Evolutionary conservation across 768 basidiomycete genomes (phyloP), one percentile per base, ranked within the genome.

Genomic region (Kwoniella botswanensis): DNA sequence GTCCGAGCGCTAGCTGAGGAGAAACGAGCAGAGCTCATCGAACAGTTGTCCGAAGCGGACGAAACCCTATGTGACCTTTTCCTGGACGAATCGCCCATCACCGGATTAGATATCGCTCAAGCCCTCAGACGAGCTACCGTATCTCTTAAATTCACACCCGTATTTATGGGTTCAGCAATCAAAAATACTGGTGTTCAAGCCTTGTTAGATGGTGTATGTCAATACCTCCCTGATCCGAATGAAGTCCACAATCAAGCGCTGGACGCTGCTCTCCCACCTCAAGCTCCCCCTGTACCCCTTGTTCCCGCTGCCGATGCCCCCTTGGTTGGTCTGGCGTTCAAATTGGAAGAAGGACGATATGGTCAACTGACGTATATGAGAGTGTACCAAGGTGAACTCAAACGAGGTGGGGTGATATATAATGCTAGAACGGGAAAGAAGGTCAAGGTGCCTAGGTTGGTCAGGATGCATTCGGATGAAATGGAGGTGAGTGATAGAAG

Each of bases 351-450:
- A 86, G 95, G 96, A 4, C 88, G 93, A 24, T 99, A 93, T 80
- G 97, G 97, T 11, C 97, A 99, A 84, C 85, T 99, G 80, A 99
- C 97, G 0, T 99, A 99, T 84, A 94, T 99, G 90, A 87, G 97
- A 21, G 92, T 99, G 66, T 99, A 99, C 79, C 97, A 98, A 83
- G 97, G 97, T 41, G 92, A 89, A 50, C 83, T 99, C 83, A 94
- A 90, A 85, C 92, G 92, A 84, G 89, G 92, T 2, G 88, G 87
- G 73, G 87, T 90, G 69, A 94, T 99, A 75, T 94, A 87, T 85
- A 97, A 98, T 79, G 93, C 92, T 10, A 87, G 95, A 52, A 94
- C 94, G 22, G 96, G 95, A 56, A 99, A 98, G 88, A 93, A 90
- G 85, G 92, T 97, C 84, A 98, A 98, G 85, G 93, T 99, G 12